Evolutionary conservation across 2,329 filamentous ascomycete genomes (phyloP).

Genomic region (Rhinocladiella mackenziei): DNA sequence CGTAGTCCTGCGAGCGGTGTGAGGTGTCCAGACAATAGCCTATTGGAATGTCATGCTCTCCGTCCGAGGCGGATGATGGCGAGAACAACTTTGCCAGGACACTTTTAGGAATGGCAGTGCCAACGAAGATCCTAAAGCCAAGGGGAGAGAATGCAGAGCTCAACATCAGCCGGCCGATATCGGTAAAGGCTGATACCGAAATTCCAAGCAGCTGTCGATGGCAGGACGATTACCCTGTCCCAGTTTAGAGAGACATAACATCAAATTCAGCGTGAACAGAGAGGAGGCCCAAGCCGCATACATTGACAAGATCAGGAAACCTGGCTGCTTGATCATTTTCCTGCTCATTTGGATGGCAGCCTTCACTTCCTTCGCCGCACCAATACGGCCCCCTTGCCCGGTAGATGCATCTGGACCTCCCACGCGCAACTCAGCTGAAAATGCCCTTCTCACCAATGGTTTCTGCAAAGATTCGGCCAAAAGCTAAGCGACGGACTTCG

Average conservation of each 20-base stretch:
- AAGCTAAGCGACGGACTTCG: constrained; percentile 66
- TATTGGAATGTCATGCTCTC: constrained; percentile 65
- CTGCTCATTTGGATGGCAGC: constrained; percentile 63
- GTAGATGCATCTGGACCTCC: constrained; percentile 72
- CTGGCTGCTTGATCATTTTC: constrained; percentile 70
- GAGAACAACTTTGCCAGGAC: constrained; percentile 62
- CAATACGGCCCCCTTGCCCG: constrained; percentile 67
- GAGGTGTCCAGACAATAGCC: constrained; percentile 65
- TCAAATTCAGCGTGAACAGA: constrained; percentile 59
- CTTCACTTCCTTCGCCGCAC: constrained; percentile 72
- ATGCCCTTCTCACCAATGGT: constrained; percentile 38
- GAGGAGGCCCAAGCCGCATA: constrained; percentile 77
- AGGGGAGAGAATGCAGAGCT: constrained; percentile 60
- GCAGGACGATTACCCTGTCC: no score
- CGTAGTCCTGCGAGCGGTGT: constrained; percentile 63
- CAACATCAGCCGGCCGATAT: constrained; percentile 61
- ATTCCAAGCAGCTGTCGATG: constrained; percentile 59
- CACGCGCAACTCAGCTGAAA: constrained; percentile 56
- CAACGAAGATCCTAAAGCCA: constrained; percentile 65
- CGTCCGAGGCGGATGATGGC: constrained; percentile 55
- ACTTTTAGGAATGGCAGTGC: constrained; percentile 72
- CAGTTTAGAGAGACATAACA: background rate
- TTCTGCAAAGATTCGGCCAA: constrained; percentile 64
- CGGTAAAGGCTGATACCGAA: constrained; percentile 64
- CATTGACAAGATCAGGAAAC: constrained; percentile 67